Evolutionary conservation across 1,284 basidiomycete genomes (phyloP).

Genomic region (Irpex sp.): DNA sequence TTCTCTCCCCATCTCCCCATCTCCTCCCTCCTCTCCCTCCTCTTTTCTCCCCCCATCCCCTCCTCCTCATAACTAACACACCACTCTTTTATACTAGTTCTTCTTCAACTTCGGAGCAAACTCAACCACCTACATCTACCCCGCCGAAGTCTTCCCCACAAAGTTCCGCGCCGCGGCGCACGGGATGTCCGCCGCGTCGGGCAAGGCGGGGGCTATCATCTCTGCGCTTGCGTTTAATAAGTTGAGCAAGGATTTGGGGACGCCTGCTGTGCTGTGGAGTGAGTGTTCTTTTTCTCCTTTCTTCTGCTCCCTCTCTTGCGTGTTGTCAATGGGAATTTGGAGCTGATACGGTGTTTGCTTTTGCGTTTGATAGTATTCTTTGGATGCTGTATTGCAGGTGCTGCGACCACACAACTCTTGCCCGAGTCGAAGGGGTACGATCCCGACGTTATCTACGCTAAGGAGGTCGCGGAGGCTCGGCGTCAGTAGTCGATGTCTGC

Average conservation of each 20-base stretch:
- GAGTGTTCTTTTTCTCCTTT: slow-evolving; percentile 39
- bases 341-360: neutral
- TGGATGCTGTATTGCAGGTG: slow-evolving; percentile 56
- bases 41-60: too few relatives aligned
- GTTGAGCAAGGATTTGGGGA: slow-evolving; percentile 62
- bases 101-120: slow-evolving; percentile 90
- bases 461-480: slow-evolving; percentile 34
- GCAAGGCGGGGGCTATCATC: slow-evolving; percentile 79
- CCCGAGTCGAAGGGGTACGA: slow-evolving; percentile 78
- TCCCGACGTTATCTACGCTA: slow-evolving; percentile 60
- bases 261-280: slow-evolving; percentile 63
- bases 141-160: slow-evolving; percentile 86
- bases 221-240: slow-evolving; percentile 79
- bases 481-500: too few relatives aligned
- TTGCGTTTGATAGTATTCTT: slow-evolving; percentile 30
- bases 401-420: slow-evolving; percentile 66
- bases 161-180: slow-evolving; percentile 78
- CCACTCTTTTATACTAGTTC: slow-evolving; percentile 48
- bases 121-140: slow-evolving; percentile 52
- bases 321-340: too few relatives aligned
- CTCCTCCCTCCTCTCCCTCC: neutral
- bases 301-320: too few relatives aligned
- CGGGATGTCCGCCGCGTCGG: slow-evolving; percentile 77
- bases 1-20: neutral
- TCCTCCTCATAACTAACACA: too few relatives aligned